Percentiles rank a stretch among this genome's conserved stretches.
Conservation (phyloP, 2,329 filamentous ascomycete genomes). For the Hypoxylon sp. region DNA sequence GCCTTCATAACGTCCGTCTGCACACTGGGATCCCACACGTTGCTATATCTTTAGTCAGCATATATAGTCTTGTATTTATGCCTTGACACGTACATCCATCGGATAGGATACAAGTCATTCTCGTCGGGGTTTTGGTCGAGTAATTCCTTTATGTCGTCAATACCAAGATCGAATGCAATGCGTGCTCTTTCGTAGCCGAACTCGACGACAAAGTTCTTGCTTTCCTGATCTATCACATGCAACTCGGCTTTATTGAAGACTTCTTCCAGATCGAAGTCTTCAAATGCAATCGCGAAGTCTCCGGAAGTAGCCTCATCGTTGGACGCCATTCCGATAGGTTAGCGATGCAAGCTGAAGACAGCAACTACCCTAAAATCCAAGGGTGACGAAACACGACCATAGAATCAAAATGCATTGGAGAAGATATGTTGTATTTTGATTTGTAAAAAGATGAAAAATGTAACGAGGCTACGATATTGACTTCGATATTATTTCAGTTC, state of each 20-base stretch:
- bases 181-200: conserved; percentile 70
- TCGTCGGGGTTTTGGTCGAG: conserved; percentile 54
- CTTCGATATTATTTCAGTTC: conserved; percentile 15
- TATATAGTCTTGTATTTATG: conserved; percentile 2
- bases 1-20: conserved; percentile 69
- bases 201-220: conserved; percentile 75
- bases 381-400: neutral
- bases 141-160: conserved; percentile 59
- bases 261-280: conserved; percentile 66
- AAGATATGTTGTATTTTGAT: conserved; percentile 17
- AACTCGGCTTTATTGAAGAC: conserved; percentile 63
- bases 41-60: conserved; percentile 59
- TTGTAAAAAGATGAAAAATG: conserved; percentile 15
- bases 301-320: conserved; percentile 12
- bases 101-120: conserved; percentile 60
- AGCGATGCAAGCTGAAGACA: conserved; percentile 8
- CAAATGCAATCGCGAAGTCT: conserved; percentile 56
- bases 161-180: conserved; percentile 68
- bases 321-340: conserved; percentile 29
- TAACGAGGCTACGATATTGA: conserved; percentile 21
- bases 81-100: conserved; percentile 75
- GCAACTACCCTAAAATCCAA: neutral
- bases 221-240: conserved; percentile 58
- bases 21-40: conserved; percentile 77
- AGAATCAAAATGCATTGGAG: conserved; percentile 5